phyloP scores from a whole-genome alignment of 345 rosid genomes.

The Gossypioides kirkii region DNA sequence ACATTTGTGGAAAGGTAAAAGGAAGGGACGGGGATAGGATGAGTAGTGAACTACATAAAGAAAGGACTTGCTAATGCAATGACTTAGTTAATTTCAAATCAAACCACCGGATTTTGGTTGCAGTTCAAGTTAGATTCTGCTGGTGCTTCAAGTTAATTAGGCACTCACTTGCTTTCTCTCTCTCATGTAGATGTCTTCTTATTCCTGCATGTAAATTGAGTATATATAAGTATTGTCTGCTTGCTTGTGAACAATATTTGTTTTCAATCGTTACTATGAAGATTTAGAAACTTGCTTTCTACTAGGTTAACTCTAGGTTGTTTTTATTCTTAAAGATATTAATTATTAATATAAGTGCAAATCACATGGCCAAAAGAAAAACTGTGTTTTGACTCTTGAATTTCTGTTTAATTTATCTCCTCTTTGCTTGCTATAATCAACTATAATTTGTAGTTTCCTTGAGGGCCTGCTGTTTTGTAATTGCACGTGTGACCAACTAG shows the following conservation, averaged over 20 bases:
- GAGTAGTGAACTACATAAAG: background rate
- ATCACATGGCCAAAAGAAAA: background rate
- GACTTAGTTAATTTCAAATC: background rate
- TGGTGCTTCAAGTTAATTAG: background rate
- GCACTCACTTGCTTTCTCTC: background rate
- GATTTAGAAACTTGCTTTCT: background rate
- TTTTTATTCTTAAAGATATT: background rate
- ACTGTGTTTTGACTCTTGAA: background rate
- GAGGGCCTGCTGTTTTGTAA: background rate
- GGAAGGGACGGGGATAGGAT: background rate
- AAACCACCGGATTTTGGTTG: background rate
- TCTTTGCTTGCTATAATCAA: background rate
- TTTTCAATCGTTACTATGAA: background rate
- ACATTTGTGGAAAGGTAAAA: background rate
- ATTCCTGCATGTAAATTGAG: background rate
- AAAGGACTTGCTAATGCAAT: background rate
- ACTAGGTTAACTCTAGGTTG: background rate
- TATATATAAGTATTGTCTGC: background rate
- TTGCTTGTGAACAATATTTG: background rate
- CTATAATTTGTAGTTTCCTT: background rate
- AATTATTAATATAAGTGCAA: constrained; percentile 5
- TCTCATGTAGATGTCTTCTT: background rate
- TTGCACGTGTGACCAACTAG: constrained; percentile 6
- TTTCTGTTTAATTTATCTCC: background rate
- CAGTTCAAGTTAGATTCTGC: background rate